Conservation (phyloP, 495 filamentous ascomycete species). For the Podospora conica region DNA sequence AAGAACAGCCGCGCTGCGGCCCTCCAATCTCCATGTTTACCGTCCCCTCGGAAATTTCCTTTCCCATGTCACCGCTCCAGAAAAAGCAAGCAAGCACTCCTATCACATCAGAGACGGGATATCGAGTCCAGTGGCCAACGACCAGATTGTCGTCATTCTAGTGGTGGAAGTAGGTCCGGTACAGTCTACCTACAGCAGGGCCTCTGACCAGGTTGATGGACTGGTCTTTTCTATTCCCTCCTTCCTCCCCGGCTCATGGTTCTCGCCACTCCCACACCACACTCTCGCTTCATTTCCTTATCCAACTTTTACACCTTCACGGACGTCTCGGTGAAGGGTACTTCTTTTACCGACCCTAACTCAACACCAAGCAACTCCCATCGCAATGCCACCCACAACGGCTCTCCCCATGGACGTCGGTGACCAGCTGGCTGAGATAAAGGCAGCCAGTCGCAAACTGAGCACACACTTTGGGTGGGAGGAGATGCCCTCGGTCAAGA, state of each 20-base stretch:
- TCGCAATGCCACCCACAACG: neutral
- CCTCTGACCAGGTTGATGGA: too few species aligned
- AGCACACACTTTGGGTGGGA: neutral
- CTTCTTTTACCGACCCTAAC: neutral
- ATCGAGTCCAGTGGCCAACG: neutral
- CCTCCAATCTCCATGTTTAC: neutral
- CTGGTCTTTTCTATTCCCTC: neutral
- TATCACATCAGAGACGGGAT: neutral
- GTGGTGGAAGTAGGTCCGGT: neutral
- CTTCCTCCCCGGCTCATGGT: neutral
- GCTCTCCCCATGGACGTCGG: neutral
- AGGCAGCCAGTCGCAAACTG: neutral
- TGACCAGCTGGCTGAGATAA: neutral
- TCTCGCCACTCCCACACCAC: neutral
- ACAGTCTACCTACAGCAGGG: neutral
- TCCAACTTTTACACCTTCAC: neutral
- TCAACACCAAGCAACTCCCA: neutral
- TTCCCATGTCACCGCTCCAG: too few species aligned
- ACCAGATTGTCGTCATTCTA: neutral
- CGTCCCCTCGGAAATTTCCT: neutral
- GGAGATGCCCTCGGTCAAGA: neutral
- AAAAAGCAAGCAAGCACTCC: neutral
- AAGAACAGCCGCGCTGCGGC: neutral
- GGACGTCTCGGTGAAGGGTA: neutral
- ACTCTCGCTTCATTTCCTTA: neutral